Conservation (phyloP, 257 asterid genomes). For the Leptodermis oblonga region DNA sequence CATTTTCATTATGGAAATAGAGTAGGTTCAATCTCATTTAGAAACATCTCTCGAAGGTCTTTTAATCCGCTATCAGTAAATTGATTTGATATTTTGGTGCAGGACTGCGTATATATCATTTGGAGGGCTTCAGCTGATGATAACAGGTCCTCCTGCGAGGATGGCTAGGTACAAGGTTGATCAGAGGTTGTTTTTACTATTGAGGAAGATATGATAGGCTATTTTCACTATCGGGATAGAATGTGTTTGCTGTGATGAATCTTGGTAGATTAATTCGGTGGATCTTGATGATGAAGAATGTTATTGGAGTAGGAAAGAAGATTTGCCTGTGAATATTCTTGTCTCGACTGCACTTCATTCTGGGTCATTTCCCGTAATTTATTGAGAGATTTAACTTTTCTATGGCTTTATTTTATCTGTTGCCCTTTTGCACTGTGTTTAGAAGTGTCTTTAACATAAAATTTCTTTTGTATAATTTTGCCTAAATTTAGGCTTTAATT, state of each 20-base stretch:
- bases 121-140: too few relatives aligned
- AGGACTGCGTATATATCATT: slow-evolving; percentile 64
- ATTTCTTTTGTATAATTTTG: too few relatives aligned
- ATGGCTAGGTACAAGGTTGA: slow-evolving; percentile 53
- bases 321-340: background rate
- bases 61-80: slow-evolving; percentile 5
- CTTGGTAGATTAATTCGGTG: background rate
- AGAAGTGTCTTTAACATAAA: too few relatives aligned
- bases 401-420: too few relatives aligned
- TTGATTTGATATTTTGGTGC: slow-evolving; percentile 13
- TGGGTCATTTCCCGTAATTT: too few relatives aligned
- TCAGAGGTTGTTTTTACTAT: slow-evolving; percentile 66
- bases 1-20: background rate
- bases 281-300: background rate
- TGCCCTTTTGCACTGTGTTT: too few relatives aligned
- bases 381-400: too few relatives aligned
- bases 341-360: too few relatives aligned
- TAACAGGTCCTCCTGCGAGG: too few relatives aligned
- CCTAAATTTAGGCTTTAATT: too few relatives aligned
- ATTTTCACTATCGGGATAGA: background rate
- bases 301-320: background rate
- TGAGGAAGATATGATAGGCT: slow-evolving; percentile 76
- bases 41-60: too few relatives aligned
- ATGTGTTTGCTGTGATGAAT: background rate
- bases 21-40: background rate